phyloP scores from a whole-genome alignment of 768 basidiomycete species.

The Roridomyces roridus region DNA sequence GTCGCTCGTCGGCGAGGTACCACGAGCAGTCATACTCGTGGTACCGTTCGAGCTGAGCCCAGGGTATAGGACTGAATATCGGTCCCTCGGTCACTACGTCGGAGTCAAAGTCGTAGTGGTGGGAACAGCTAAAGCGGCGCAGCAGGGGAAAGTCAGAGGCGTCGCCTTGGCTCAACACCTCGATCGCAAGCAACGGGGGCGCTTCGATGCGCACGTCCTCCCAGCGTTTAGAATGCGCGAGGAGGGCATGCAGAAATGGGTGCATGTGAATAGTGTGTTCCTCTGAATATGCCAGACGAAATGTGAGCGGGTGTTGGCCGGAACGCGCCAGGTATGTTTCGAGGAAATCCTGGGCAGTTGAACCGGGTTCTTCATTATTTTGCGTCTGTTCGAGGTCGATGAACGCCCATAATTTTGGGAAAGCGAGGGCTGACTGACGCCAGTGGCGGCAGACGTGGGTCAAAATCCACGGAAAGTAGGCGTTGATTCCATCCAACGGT shows the following conservation, averaged over 20 bases:
- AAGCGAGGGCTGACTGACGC: too few species aligned
- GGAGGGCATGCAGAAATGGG: not conserved
- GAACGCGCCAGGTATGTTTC: constrained; percentile 36
- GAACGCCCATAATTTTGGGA: not conserved
- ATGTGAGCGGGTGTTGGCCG: constrained; percentile 31
- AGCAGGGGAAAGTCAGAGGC: not conserved
- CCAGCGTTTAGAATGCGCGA: not conserved
- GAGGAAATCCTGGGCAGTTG: constrained; percentile 23
- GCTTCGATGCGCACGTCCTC: not conserved
- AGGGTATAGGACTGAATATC: not conserved
- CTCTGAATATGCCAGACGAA: not conserved
- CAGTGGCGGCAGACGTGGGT: constrained; percentile 9
- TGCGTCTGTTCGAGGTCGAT: not conserved
- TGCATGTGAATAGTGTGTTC: not conserved
- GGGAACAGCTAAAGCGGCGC: not conserved
- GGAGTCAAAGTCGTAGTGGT: not conserved
- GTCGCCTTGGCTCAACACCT: not conserved
- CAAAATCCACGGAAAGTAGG: not conserved
- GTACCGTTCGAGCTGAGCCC: not conserved
- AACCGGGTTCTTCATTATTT: not conserved
- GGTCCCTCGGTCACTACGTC: not conserved
- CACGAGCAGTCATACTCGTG: not conserved
- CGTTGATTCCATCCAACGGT: not conserved
- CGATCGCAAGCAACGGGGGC: not conserved
- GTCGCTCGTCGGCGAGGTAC: not conserved